Percentiles rank a stretch among this genome's conserved stretches.
Evolutionary conservation across 306 rosid species (phyloP).

Genomic region (Quillaja saponaria): DNA sequence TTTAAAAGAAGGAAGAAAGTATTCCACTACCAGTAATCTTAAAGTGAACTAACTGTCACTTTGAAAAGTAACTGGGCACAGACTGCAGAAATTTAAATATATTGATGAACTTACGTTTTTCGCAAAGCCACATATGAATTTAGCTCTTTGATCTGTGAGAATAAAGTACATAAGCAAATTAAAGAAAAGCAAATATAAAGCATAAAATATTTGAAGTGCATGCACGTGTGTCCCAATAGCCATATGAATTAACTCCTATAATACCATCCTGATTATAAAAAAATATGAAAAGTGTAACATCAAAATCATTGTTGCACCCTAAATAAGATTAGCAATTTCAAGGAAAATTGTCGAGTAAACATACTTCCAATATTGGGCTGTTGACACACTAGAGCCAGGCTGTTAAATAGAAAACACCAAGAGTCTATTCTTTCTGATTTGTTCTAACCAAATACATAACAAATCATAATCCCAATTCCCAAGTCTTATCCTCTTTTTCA

Average conservation of each 20-base stretch:
- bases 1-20: conserved; percentile 14
- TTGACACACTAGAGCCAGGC: too few species aligned
- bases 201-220: conserved; percentile 10
- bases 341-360: too few species aligned
- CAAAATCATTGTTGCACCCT: not conserved
- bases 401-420: too few species aligned
- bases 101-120: conserved; percentile 74
- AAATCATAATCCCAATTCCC: too few species aligned
- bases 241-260: too few species aligned
- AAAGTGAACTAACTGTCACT: conserved; percentile 3
- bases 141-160: conserved; percentile 96
- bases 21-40: conserved; percentile 23
- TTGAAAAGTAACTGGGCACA: conserved; percentile 14
- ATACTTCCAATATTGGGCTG: too few species aligned
- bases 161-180: conserved; percentile 26
- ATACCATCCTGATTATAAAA: too few species aligned
- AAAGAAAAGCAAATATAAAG: conserved; percentile 12
- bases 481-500: too few species aligned
- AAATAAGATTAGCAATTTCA: too few species aligned
- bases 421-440: too few species aligned
- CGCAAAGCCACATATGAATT: conserved; percentile 91
- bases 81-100: conserved; percentile 18
- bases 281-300: not conserved
- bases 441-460: too few species aligned
- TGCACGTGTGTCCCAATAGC: conserved; percentile 5